Conservation (phyloP, 2,329 filamentous ascomycete species). For the Paracorniculantispora psalliotae region DNA sequence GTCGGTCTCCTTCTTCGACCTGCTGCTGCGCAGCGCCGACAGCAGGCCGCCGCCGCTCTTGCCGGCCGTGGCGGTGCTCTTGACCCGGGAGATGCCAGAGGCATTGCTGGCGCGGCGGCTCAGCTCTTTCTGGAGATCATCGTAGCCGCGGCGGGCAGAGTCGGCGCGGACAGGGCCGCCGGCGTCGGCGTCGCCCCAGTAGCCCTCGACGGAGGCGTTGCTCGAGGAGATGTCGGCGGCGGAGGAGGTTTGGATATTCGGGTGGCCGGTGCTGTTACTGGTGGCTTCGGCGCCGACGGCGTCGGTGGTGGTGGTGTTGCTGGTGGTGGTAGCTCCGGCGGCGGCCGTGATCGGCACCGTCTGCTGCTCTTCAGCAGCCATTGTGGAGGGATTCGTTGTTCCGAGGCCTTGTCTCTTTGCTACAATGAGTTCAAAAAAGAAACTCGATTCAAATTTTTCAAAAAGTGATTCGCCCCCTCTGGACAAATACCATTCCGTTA, state of each 20-base stretch:
- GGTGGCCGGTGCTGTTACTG: background rate
- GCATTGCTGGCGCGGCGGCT: slow-evolving; percentile 16
- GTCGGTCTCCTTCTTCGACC: slow-evolving; percentile 6
- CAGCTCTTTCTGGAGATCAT: slow-evolving; percentile 21
- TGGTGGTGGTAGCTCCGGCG: background rate
- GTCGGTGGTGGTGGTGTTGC: background rate
- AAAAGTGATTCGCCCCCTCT: background rate
- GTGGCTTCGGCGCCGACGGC: background rate
- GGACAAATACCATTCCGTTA: background rate
- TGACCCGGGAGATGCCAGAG: slow-evolving; percentile 7
- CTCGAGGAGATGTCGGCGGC: slow-evolving; percentile 4
- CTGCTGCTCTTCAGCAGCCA: slow-evolving; percentile 11
- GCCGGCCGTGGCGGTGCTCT: background rate
- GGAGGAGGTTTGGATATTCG: background rate
- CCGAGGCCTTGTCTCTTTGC: too few species aligned
- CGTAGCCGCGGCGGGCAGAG: slow-evolving; percentile 18
- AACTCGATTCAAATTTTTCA: background rate
- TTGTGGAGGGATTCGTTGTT: background rate
- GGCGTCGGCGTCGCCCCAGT: slow-evolving; percentile 22
- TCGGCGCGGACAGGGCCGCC: slow-evolving; percentile 18
- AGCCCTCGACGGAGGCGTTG: slow-evolving; percentile 17
- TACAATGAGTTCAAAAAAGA: background rate
- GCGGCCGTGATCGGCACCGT: background rate
- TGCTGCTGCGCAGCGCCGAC: slow-evolving; percentile 5
- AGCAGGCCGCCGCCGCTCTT: background rate